Conservation (phyloP, 345 rosid genomes). For the Melastoma malabathricum region DNA sequence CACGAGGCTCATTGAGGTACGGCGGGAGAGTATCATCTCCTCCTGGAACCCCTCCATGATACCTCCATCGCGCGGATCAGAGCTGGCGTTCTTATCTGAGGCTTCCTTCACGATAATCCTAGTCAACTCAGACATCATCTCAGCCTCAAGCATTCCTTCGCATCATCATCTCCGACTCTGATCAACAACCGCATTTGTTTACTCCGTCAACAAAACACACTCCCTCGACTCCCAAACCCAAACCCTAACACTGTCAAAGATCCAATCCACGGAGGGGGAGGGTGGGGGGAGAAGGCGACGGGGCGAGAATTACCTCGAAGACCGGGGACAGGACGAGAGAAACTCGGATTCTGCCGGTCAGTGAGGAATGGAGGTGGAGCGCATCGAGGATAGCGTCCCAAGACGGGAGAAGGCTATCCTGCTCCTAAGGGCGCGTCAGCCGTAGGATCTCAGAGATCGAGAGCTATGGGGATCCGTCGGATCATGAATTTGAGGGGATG, state of each 20-base stretch:
- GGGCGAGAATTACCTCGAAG: background rate
- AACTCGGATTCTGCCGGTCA: background rate
- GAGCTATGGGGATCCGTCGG: too few relatives aligned
- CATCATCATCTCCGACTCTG: constrained; percentile 4
- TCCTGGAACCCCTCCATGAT: constrained; percentile 28
- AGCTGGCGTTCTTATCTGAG: constrained; percentile 32
- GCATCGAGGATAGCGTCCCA: constrained; percentile 13
- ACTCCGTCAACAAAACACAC: too few relatives aligned
- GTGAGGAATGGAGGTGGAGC: background rate
- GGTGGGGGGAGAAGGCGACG: too few relatives aligned
- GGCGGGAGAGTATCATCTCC: constrained; percentile 35
- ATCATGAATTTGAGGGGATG: too few relatives aligned
- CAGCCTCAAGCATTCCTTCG: background rate
- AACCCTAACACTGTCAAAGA: too few relatives aligned
- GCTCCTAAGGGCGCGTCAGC: constrained; percentile 2
- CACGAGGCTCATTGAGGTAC: constrained; percentile 43
- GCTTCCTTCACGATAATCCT: constrained; percentile 29
- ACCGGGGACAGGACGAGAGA: background rate
- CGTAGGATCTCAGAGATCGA: background rate
- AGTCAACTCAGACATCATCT: constrained; percentile 26
- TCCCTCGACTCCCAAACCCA: too few relatives aligned
- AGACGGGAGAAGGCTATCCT: constrained; percentile 5
- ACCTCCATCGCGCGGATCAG: constrained; percentile 29
- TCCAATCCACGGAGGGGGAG: too few relatives aligned
- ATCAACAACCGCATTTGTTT: too few relatives aligned